Evolutionary conservation across 768 basidiomycete genomes (phyloP).

Genomic region (Leucocoprinus leucothites): DNA sequence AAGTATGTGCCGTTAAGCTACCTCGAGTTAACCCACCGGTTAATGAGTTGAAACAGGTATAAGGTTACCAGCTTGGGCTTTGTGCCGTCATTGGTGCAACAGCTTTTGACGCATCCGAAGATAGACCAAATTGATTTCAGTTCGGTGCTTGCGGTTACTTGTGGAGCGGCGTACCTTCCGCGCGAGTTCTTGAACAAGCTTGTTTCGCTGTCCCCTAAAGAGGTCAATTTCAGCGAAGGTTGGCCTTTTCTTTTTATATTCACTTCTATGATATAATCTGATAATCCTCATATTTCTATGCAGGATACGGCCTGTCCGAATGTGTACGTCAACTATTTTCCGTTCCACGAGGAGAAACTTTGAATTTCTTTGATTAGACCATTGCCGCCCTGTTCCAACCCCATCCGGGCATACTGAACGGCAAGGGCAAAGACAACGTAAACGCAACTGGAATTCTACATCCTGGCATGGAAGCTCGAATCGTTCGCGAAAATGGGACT

Average conservation of each 20-base stretch:
- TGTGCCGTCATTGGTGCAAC: conserved; percentile 63
- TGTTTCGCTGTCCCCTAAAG: conserved; percentile 27
- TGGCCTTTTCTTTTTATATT: conserved; percentile 1
- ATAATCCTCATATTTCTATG: neutral
- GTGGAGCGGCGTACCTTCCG: conserved; percentile 70
- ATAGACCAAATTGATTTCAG: conserved; percentile 49
- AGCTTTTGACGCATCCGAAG: conserved; percentile 54
- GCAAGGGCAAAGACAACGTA: conserved; percentile 31
- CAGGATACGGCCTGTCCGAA: conserved; percentile 74
- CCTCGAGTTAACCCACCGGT: neutral
- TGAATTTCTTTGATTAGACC: conserved; percentile 37
- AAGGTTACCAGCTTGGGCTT: conserved; percentile 44
- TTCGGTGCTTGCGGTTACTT: conserved; percentile 37
- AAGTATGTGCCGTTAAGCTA: conserved; percentile 41
- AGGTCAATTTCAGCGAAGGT: conserved; percentile 43
- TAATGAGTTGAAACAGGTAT: conserved; percentile 37
- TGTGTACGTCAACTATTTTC: conserved; percentile 35
- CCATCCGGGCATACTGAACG: conserved; percentile 39
- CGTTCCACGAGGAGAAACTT: neutral
- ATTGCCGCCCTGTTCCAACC: conserved; percentile 46
- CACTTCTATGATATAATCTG: neutral
- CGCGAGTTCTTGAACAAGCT: conserved; percentile 44
- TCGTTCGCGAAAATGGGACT: conserved; percentile 53
- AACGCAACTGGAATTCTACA: conserved; percentile 57
- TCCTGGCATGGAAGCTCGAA: conserved; percentile 60